phyloP scores from a whole-genome alignment of 306 rosid genomes.

The Citrullus colocynthis region DNA sequence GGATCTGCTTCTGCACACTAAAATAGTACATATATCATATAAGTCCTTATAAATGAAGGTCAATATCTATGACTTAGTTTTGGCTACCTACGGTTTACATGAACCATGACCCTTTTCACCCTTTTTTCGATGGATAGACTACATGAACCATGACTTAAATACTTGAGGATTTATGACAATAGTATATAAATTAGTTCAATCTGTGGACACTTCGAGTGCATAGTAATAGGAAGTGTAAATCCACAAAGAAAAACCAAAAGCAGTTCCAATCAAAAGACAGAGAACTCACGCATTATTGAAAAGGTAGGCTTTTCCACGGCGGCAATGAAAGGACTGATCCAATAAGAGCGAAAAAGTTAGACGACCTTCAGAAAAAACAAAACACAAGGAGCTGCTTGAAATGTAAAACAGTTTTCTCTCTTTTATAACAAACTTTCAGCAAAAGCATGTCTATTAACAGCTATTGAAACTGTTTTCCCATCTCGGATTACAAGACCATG shows the following conservation, averaged over 20 bases:
- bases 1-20: not conserved
- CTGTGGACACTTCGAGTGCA: not conserved
- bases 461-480: not conserved
- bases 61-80: not conserved
- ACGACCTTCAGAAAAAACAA: not conserved
- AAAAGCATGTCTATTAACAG: not conserved
- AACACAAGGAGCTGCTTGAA: not conserved
- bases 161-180: not conserved
- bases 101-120: not conserved
- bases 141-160: not conserved
- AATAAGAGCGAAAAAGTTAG: not conserved
- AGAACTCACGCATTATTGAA: constrained; percentile 63
- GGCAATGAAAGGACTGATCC: constrained; percentile 53
- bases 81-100: not conserved
- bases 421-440: not conserved
- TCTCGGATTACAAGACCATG: not conserved
- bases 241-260: not conserved
- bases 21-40: not conserved
- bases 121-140: not conserved
- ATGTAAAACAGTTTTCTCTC: not conserved
- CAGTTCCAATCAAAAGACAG: not conserved
- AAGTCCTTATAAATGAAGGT: not conserved
- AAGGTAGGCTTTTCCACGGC: constrained; percentile 77
- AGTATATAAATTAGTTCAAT: not conserved
- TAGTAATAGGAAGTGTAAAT: not conserved